Conservation (phyloP, 2,329 filamentous ascomycete genomes). For the Setomelanomma holmii region DNA sequence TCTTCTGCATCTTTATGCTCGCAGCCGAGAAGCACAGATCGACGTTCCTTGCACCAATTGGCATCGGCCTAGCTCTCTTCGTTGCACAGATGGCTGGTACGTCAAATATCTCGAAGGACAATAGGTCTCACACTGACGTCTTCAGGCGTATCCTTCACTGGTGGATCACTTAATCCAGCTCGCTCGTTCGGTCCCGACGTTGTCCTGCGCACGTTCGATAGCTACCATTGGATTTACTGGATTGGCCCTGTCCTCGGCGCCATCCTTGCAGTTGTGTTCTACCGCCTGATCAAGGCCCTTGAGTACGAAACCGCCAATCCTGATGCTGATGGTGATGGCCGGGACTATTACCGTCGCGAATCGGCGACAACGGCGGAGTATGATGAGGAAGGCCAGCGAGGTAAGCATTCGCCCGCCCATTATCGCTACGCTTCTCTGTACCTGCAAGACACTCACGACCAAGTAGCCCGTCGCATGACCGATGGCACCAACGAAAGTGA, state of each 20-base stretch:
- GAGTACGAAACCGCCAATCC: constrained; percentile 61
- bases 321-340: constrained; percentile 56
- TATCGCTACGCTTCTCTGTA: not conserved
- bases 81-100: constrained; percentile 54
- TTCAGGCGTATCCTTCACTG: constrained; percentile 55
- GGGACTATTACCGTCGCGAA: constrained; percentile 35
- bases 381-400: constrained; percentile 6
- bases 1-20: constrained; percentile 57
- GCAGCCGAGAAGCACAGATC: constrained; percentile 51
- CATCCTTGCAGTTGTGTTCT: constrained; percentile 56
- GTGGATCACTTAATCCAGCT: constrained; percentile 58
- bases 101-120: not conserved
- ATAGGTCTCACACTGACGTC: constrained; percentile 13
- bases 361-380: constrained; percentile 17
- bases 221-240: constrained; percentile 62
- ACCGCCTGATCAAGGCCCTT: constrained; percentile 57
- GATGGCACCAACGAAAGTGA: constrained; percentile 41
- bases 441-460: constrained; percentile 16
- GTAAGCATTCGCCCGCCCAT: constrained; percentile 21
- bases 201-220: constrained; percentile 50
- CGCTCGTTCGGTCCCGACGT: constrained; percentile 59
- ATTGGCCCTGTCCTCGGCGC: constrained; percentile 56
- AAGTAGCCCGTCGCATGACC: constrained; percentile 27
- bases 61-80: constrained; percentile 56
- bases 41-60: constrained; percentile 50